A percentile compares a stretch with the other conserved stretches of the same genome.
phyloP scores from a whole-genome alignment of 345 rosid species.

The Eucalyptus victrix region DNA sequence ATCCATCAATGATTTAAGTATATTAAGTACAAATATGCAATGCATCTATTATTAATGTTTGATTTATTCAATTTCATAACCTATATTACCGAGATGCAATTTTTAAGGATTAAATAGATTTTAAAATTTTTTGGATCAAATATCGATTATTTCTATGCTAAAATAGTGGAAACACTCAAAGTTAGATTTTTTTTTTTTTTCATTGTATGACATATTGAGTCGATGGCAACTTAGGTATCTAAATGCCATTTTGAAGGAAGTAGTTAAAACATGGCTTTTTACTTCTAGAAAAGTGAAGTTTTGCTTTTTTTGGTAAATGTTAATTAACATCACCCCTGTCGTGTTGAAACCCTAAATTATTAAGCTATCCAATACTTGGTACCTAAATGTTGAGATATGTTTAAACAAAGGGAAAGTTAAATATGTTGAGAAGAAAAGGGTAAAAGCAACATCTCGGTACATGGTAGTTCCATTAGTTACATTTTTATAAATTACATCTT shows the following conservation, averaged over 20 bases:
- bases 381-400: neutral
- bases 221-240: neutral
- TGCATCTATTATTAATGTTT: neutral
- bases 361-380: neutral
- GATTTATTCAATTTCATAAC: neutral
- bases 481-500: neutral
- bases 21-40: too few relatives aligned
- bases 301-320: neutral
- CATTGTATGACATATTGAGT: neutral
- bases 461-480: neutral
- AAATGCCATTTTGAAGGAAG: neutral
- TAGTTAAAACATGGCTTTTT: neutral
- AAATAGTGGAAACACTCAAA: too few relatives aligned
- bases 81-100: neutral
- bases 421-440: neutral
- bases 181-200: neutral
- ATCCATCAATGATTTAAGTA: neutral
- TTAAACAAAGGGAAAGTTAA: neutral
- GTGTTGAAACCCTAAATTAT: neutral
- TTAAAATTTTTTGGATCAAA: neutral
- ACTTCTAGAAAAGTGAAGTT: neutral
- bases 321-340: neutral
- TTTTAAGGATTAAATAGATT: neutral
- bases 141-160: too few relatives aligned
- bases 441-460: neutral